A percentile compares a stretch with the other conserved stretches of the same genome.
phyloP scores from a whole-genome alignment of 75 land plant species.

The Pinus tabuliformis region DNA sequence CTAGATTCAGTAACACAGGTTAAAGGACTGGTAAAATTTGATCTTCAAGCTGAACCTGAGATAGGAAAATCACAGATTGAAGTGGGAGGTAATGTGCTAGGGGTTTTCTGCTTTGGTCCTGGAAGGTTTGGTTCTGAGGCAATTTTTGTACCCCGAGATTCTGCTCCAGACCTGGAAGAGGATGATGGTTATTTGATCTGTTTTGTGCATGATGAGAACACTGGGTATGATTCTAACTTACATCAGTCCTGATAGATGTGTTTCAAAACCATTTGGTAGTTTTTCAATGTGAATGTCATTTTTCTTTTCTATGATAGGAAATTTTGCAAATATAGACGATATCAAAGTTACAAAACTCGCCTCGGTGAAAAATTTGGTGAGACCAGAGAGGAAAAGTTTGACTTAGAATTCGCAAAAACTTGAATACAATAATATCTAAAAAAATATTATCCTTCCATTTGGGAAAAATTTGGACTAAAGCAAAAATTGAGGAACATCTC shows the following conservation, averaged over 20 bases:
- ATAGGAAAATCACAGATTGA: slow-evolving; percentile 50
- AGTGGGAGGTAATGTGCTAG: slow-evolving; percentile 72
- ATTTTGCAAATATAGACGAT: too few species aligned
- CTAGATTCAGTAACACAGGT: slow-evolving; percentile 58
- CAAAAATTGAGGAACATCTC: too few species aligned
- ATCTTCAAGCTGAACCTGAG: slow-evolving; percentile 73
- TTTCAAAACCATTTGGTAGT: too few species aligned
- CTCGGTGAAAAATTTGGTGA: too few species aligned
- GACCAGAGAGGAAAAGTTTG: too few species aligned
- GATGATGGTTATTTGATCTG: slow-evolving; percentile 94
- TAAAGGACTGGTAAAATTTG: slow-evolving; percentile 75
- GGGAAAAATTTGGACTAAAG: too few species aligned
- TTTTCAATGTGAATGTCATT: too few species aligned
- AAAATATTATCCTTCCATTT: too few species aligned
- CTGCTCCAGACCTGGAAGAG: slow-evolving; percentile 64
- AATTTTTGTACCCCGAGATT: slow-evolving; percentile 69
- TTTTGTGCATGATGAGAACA: slow-evolving; percentile 83
- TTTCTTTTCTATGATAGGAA: too few species aligned
- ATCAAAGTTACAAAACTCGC: too few species aligned
- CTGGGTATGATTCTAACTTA: slow-evolving; percentile 50
- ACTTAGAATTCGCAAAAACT: too few species aligned
- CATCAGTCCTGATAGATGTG: not conserved
- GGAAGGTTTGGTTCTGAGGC: slow-evolving; percentile 90
- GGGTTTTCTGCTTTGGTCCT: slow-evolving; percentile 63
- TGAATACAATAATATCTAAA: too few species aligned